Percentiles rank a stretch among this genome's conserved stretches.
Conservation (phyloP, 257 asterid genomes). For the Scutellaria minor region DNA sequence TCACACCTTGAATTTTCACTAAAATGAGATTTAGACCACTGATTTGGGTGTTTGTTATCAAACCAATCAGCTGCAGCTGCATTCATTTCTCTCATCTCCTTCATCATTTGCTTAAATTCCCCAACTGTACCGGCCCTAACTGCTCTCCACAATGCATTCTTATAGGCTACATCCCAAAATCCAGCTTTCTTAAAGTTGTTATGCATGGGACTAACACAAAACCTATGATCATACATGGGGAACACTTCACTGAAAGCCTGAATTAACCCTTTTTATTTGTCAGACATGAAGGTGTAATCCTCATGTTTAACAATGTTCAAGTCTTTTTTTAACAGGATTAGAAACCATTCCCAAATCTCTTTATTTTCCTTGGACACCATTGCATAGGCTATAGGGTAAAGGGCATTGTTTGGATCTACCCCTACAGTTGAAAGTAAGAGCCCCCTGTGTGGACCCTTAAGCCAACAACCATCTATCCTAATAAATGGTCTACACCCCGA, state of each 20-base stretch:
- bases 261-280: neutral
- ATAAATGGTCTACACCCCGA: neutral
- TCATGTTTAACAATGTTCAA: neutral
- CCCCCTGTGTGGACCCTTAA: neutral
- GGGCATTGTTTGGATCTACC: neutral
- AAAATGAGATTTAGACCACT: neutral
- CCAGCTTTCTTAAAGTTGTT: neutral
- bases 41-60: neutral
- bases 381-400: neutral
- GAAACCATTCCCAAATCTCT: neutral
- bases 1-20: neutral
- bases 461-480: constrained; percentile 1
- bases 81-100: neutral
- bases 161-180: neutral
- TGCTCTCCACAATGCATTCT: neutral
- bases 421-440: neutral
- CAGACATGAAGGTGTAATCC: neutral
- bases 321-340: neutral
- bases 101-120: neutral
- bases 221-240: neutral
- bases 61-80: neutral
- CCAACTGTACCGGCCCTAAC: neutral
- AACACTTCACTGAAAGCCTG: neutral
- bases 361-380: neutral
- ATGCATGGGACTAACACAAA: neutral